These are phyloP conservation scores for Aspergillus sp. DNA, from an alignment of 2,329 filamentous ascomycete genomes.

Conservation along the genomic window DNA sequence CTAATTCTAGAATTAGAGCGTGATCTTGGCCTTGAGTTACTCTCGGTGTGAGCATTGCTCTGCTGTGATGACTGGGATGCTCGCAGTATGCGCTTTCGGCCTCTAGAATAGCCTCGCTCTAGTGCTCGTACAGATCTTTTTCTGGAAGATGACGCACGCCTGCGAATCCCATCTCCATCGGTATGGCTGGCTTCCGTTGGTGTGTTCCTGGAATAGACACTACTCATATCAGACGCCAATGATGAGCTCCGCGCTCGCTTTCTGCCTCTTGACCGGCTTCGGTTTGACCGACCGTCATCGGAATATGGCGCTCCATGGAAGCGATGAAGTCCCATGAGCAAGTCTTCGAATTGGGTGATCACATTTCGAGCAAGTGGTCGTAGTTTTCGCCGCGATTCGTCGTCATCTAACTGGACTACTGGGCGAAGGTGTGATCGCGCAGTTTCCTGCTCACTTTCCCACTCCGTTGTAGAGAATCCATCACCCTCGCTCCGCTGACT, in stretches of 20 bases:
- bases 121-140: conserved; percentile 6
- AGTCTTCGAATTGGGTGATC: conserved; percentile 65
- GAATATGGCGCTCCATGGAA: conserved; percentile 18
- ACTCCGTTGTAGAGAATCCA: conserved; percentile 14
- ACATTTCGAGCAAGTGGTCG: conserved; percentile 69
- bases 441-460: conserved; percentile 20
- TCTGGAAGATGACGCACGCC: conserved; percentile 6
- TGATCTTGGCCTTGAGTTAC: conserved; percentile 8
- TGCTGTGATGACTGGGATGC: conserved; percentile 9
- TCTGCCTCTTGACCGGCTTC: conserved; percentile 25
- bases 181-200: background rate
- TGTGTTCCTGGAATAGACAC: conserved; percentile 12
- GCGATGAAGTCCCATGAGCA: conserved; percentile 70
- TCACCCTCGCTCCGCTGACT: conserved; percentile 8
- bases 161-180: background rate
- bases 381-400: conserved; percentile 63
- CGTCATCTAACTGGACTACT: conserved; percentile 68
- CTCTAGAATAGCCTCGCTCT: conserved; percentile 23
- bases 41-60: conserved; percentile 10
- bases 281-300: background rate
- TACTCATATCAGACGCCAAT: conserved; percentile 3
- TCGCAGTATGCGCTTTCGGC: conserved; percentile 24
- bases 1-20: conserved; percentile 1
- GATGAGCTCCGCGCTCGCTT: conserved; percentile 23
- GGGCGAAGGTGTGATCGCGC: conserved; percentile 38